These are phyloP conservation scores for Ogataea trehalophila DNA, from an alignment of 805 yeast species.

Conservation along the genomic window DNA sequence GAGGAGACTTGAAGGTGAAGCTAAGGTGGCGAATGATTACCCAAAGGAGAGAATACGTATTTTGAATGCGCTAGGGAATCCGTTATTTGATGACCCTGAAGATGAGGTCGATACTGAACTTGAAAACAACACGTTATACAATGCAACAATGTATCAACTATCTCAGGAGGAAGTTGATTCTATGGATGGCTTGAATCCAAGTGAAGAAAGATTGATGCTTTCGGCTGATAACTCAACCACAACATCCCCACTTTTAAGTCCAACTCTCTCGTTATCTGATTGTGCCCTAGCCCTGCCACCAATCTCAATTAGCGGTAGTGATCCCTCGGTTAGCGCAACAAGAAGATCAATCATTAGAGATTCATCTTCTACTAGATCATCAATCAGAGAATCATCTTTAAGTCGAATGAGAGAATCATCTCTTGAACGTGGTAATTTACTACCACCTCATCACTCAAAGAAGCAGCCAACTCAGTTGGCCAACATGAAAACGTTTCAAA, in stretches of 20 bases:
- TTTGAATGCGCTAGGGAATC: slow-evolving; percentile 1
- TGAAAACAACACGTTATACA: slow-evolving; percentile 24
- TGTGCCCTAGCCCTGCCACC: neutral
- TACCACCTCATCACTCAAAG: slow-evolving; percentile 1
- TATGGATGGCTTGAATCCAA: slow-evolving; percentile 6
- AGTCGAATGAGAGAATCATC: neutral
- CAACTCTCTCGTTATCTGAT: neutral
- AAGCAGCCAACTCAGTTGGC: slow-evolving; percentile 4
- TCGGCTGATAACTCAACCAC: slow-evolving; percentile 10
- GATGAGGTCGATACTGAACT: slow-evolving; percentile 24
- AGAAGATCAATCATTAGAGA: neutral
- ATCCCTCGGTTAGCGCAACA: neutral
- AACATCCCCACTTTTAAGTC: neutral
- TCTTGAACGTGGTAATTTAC: neutral
- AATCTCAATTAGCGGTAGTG: neutral
- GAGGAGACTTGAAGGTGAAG: neutral
- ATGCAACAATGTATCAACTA: slow-evolving; percentile 26
- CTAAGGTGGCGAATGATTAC: neutral
- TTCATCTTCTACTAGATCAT: neutral
- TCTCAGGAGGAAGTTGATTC: slow-evolving; percentile 15
- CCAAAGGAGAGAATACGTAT: slow-evolving; percentile 1
- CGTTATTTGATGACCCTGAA: slow-evolving; percentile 5
- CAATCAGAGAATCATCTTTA: neutral
- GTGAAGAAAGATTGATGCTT: slow-evolving; percentile 13
- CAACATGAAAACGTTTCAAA: slow-evolving; percentile 18